Conservation (phyloP, 176 grass and related monocot genomes). For the Triticum monococcum region DNA sequence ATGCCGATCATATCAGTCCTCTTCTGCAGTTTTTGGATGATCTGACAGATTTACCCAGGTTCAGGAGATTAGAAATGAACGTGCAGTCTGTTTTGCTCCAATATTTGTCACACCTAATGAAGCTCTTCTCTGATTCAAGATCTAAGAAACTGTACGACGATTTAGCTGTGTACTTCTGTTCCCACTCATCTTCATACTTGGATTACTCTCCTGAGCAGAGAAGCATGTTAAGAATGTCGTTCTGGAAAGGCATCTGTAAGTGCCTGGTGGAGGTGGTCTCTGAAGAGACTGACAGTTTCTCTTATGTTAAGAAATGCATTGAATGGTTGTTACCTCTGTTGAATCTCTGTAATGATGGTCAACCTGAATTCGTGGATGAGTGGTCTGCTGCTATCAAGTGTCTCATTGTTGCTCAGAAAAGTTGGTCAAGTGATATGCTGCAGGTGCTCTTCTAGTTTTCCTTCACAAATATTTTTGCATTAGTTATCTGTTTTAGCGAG, state of each 20-base stretch:
- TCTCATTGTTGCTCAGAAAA: slow-evolving; percentile 49
- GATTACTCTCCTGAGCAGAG: slow-evolving; percentile 49
- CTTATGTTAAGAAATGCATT: slow-evolving; percentile 65
- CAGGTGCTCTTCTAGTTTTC: slow-evolving; percentile 44
- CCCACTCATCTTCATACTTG: slow-evolving; percentile 44
- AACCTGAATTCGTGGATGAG: slow-evolving; percentile 46
- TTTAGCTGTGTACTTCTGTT: slow-evolving; percentile 66
- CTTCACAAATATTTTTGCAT: slow-evolving; percentile 9
- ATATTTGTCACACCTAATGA: slow-evolving; percentile 58
- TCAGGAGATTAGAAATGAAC: slow-evolving; percentile 69
- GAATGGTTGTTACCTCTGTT: slow-evolving; percentile 57
- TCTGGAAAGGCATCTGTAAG: slow-evolving; percentile 70
- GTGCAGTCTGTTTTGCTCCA: slow-evolving; percentile 67
- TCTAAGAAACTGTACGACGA: slow-evolving; percentile 73
- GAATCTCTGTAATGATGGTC: slow-evolving; percentile 45
- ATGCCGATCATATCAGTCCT: slow-evolving; percentile 64
- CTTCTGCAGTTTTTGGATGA: slow-evolving; percentile 82
- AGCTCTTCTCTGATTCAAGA: slow-evolving; percentile 69
- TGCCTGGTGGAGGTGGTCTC: slow-evolving; percentile 53
- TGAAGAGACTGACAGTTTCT: slow-evolving; percentile 37
- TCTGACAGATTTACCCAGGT: slow-evolving; percentile 75
- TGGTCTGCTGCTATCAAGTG: slow-evolving; percentile 74
- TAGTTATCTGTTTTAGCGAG: slow-evolving; percentile 10
- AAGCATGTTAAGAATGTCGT: slow-evolving; percentile 70
- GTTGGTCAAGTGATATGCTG: slow-evolving; percentile 60